Percentiles rank a stretch among this genome's conserved stretches.
Conservation (phyloP, 495 filamentous ascomycete species). For the Chaetomium tenue region DNA sequence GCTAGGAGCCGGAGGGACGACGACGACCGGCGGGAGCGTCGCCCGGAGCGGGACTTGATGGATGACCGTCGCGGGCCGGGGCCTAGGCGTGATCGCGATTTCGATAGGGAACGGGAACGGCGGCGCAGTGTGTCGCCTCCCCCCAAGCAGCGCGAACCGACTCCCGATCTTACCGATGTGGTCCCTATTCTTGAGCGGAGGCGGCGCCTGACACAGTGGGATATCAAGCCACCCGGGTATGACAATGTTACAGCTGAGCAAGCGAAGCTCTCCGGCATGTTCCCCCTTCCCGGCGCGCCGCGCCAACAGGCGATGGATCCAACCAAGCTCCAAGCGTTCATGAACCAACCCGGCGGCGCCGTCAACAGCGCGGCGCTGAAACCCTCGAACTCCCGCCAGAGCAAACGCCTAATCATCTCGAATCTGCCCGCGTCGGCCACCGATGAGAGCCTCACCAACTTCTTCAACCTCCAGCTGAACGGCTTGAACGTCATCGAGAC, state of each 20-base stretch:
- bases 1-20: constrained; percentile 56
- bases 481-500: constrained; percentile 84
- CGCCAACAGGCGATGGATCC: constrained; percentile 97
- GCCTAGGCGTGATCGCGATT: constrained; percentile 49
- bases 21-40: constrained; percentile 62
- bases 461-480: constrained; percentile 96
- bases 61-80: constrained; percentile 54
- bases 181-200: constrained; percentile 75
- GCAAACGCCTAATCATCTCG: constrained; percentile 83
- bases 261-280: constrained; percentile 99
- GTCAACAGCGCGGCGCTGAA: constrained; percentile 75
- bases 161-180: constrained; percentile 88
- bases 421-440: constrained; percentile 70
- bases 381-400: constrained; percentile 86
- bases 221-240: constrained; percentile 97
- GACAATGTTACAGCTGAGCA: constrained; percentile 99
- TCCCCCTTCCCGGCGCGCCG: constrained; percentile 92
- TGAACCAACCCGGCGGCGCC: constrained; percentile 78
- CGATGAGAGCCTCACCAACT: constrained; percentile 70
- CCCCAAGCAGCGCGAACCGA: constrained; percentile 88
- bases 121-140: constrained; percentile 77
- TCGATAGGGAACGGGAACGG: constrained; percentile 60
- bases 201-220: constrained; percentile 95
- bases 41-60: constrained; percentile 45
- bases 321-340: constrained; percentile 88